Evolutionary conservation across 1,139 yeast species (phyloP), one percentile per base, ranked within the genome.

Genomic region (Pneumocystis murina): DNA sequence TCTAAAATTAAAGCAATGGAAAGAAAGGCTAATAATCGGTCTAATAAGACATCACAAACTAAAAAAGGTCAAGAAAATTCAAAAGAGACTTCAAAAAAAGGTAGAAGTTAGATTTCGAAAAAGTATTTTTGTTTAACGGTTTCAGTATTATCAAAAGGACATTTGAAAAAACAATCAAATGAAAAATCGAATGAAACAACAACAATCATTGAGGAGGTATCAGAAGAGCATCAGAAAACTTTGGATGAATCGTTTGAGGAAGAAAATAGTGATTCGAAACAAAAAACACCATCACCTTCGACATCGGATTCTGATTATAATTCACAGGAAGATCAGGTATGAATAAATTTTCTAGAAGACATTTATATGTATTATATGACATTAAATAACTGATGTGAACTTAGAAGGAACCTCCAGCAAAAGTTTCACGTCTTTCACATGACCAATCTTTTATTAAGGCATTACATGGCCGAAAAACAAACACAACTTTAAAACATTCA

Each of bases 1-100:
- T 33, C 35, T 5, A 33, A 65, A 66, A 40, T 64, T 65, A 54
- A 64, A 65, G 61, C 65, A 62, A 40, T 65, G 60, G 38, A 63
- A 61, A 30, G 65, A 66, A n/a, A 63, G 41, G 41, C 63, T 62
- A 17, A 38, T 17, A 39, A 39, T 58, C 12, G 69, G 63, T 7
- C 35, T 7, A 33, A 33, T 33, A 33, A 33, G 35, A 33, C 35
- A 7, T 2, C 64, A 64, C 8, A 58, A 17, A 16, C 10, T 14
- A 58, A 58, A 24, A 48, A 48, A 6, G 33, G 16, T 1, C 35
- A 33, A 7, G 35, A 7, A 7, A 33, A 33, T 33, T 7, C 35
- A 33, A 33, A 33, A 7, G 35, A 33, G 8, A 7, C 8, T 3
- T 33, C 8, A 6, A 33, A 33, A 33, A 33, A 33, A 33, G 35